These are phyloP conservation scores for Volutella citrinella DNA, from an alignment of 2,329 filamentous ascomycete species.

Conservation along the genomic window DNA sequence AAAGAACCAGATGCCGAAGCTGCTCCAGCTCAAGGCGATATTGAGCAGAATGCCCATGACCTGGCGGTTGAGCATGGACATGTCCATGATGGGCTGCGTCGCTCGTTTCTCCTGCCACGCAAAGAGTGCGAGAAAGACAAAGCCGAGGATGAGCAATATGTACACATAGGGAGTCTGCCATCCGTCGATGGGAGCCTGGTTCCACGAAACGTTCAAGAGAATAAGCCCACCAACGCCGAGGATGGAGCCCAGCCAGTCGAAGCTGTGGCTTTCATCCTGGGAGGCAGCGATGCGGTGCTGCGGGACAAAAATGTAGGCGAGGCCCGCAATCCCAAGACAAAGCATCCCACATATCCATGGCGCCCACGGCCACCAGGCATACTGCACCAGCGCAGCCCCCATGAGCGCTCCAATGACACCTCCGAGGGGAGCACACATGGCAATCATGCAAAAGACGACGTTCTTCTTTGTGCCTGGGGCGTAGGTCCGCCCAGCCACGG, in stretches of 20 bases:
- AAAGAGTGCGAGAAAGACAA: slow-evolving; percentile 50
- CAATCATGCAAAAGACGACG: slow-evolving; percentile 34
- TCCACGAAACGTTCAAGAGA: slow-evolving; percentile 62
- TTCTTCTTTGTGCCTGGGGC: slow-evolving; percentile 32
- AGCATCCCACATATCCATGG: too few relatives aligned
- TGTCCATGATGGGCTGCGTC: slow-evolving; percentile 52
- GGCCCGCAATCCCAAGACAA: too few relatives aligned
- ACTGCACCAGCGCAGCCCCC: slow-evolving; percentile 22
- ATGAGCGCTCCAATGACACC: slow-evolving; percentile 28
- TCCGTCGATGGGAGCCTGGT: slow-evolving; percentile 54
- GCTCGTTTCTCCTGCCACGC: slow-evolving; percentile 48
- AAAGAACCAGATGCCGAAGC: slow-evolving; percentile 46
- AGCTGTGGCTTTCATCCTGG: slow-evolving; percentile 2
- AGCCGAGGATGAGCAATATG: slow-evolving; percentile 50
- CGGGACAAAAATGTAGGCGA: too few relatives aligned
- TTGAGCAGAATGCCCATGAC: slow-evolving; percentile 47
- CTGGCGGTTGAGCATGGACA: slow-evolving; percentile 29
- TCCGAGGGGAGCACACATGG: slow-evolving; percentile 31
- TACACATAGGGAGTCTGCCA: slow-evolving; percentile 54
- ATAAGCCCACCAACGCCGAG: slow-evolving; percentile 50
- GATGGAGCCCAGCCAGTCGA: slow-evolving; percentile 32
- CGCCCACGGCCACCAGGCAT: slow-evolving; percentile 41
- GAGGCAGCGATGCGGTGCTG: slow-evolving; percentile 5
- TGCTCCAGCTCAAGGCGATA: slow-evolving; percentile 46
- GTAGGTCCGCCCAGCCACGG: slow-evolving; percentile 53